These are phyloP conservation scores for Balamuthia mandrillaris DNA, from an alignment of 208 protist genomes.

Conservation along the genomic window DNA sequence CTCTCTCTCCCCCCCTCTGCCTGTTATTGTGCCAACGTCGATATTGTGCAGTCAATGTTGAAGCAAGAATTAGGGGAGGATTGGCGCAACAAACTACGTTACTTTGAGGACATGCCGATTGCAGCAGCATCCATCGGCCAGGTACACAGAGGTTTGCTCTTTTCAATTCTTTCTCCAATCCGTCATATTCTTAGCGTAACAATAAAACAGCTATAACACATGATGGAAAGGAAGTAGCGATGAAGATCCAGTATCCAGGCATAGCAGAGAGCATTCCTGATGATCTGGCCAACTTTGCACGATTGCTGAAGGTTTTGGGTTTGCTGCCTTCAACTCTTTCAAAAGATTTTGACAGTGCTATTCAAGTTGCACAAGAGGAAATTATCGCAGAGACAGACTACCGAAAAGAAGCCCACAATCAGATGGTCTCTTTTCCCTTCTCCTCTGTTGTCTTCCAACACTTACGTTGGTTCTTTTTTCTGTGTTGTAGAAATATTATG, in stretches of 20 bases:
- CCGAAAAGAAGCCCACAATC: conserved; percentile 48
- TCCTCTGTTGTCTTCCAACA: not conserved
- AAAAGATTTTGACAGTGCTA: conserved; percentile 44
- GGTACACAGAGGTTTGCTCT: conserved; percentile 64
- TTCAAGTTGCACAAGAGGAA: conserved; percentile 56
- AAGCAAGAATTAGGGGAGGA: conserved; percentile 48
- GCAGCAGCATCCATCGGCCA: conserved; percentile 94
- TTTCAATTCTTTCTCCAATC: not conserved
- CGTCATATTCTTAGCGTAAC: not conserved
- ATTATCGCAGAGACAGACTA: conserved; percentile 64
- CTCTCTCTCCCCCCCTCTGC: not conserved
- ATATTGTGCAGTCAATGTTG: conserved; percentile 31
- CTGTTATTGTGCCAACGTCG: too few relatives aligned
- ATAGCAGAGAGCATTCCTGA: conserved; percentile 72
- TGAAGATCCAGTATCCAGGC: conserved; percentile 78
- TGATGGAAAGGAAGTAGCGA: conserved; percentile 59
- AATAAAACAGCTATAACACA: not conserved
- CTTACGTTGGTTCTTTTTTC: too few relatives aligned
- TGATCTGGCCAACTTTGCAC: conserved; percentile 85
- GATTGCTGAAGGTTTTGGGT: conserved; percentile 2
- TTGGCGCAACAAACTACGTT: conserved; percentile 70
- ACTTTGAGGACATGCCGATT: conserved; percentile 83
- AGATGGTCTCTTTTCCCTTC: not conserved
- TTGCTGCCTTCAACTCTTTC: conserved; percentile 10
- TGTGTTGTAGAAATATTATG: not conserved